Evolutionary conservation across 305 asterid species (phyloP), one percentile per base, ranked within the genome.

Genomic region (Galium porrigens): DNA sequence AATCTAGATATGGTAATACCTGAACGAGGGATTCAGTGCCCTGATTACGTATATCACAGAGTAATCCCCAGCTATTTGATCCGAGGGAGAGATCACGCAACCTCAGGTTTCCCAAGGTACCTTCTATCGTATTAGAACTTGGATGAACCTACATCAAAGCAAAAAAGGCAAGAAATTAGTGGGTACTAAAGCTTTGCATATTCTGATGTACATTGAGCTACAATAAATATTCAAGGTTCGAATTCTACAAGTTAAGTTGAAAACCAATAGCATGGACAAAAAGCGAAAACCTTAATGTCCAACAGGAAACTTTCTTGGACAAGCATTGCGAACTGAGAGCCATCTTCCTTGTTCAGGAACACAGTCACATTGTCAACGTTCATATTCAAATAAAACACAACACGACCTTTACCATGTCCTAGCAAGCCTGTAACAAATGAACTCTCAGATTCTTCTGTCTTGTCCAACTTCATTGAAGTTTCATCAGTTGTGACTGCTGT

Each of bases 11-110:
- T 64, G 70, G 53, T 58, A 63, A 60, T 75, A 89, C 99, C 94
- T 89, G 91, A 70, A 92, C 85, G 61, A 92, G 86, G 66, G 99
- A 92, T 74, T 86, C 94, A 63, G 95, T 85, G 69, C 86, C 95
- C 84, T 83, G 95, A 82, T 86, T 81, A 65, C 97, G 96, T 79
- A 89, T 80, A 78, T 92, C 99, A 78, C 97, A 92, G 67, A 92
- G 96, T 96, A 95, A 89, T 39, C 96, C 88, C 99, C 96, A 92
- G 81, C 81, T 84, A 77, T 85, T 85, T 52, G 89, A 74, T 71
- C 89, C 94, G 67, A 87, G 95, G 29, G 95, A 84, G 20, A 86
- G 87, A 78, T 92, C 99, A 66, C 88, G 71, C 61, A 89, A 68
- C 85, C 97, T 84, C 70, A 92, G 79, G 85, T 92, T 92, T 73